Evolutionary conservation across 768 basidiomycete genomes (phyloP), one percentile per base, ranked within the genome.

Genomic region (Hydnomerulius pinastri): DNA sequence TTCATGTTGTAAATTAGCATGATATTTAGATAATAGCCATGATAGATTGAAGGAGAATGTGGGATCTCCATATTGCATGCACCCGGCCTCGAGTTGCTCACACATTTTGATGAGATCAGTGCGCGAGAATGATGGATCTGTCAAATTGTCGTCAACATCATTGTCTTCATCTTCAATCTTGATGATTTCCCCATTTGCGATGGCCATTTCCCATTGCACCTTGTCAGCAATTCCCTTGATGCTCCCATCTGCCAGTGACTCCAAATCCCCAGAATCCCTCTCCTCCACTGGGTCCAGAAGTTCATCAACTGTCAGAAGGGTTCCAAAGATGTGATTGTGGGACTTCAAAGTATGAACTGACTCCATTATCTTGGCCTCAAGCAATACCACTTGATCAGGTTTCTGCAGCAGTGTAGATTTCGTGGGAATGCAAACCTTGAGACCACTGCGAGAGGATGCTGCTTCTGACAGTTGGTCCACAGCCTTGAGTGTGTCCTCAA

Each of bases 221-320:
- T 15, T 12, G 13, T 44, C 25, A 29, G 50, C 29, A 51, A 44
- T 51, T 7, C 28, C 33, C 35, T n/a, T 6, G 27, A 39, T 32
- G 28, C 37, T 30, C 25, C 43, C 43, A 44, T 45, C 50, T 36
- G 36, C 20, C 12, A 44, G 12, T 10, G 27, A 20, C n/a, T 39
- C 12, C 11, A 29, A 37, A 32, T 46, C 33, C 12, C 35, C 45
- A 29, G 12, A 7, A 27, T 50, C 33, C 8, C 49, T 43, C 32
- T 66, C 64, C 35, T 53, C 54, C n/a, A 35, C 40, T 3, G 51
- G 52, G 40, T 63, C 54, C 8, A 64, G 24, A 11, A 61, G 28
- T 17, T 54, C 50, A 6, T 59, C 51, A 17, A 61, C 9, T 2
- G 50, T 45, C 35, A 35, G 48, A 3, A 45, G 20, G 4, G 28